Evolutionary conservation across 495 filamentous ascomycete genomes (phyloP).

Genomic region (Penicillium flavigenum): DNA sequence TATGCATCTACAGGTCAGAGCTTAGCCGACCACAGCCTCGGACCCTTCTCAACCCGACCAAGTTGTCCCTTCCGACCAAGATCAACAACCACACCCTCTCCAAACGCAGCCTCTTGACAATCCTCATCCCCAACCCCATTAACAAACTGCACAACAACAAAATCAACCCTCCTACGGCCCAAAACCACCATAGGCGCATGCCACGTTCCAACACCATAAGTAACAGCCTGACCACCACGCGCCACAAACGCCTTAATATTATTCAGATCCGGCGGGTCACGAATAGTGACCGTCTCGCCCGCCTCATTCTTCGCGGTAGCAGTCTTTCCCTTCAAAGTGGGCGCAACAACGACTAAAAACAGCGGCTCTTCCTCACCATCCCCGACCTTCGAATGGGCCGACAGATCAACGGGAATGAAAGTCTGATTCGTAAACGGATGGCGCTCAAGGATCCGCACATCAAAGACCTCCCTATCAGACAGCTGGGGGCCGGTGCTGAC

Average conservation of each 20-base stretch:
- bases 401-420: conserved; percentile 75
- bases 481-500: conserved; percentile 14
- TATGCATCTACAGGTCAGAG: conserved; percentile 11
- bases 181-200: conserved; percentile 96
- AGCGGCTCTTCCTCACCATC: conserved; percentile 35
- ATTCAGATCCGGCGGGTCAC: conserved; percentile 70
- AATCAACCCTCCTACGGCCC: conserved; percentile 66
- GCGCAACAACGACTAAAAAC: conserved; percentile 92
- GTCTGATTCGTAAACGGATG: conserved; percentile 94
- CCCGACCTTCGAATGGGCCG: conserved; percentile 32
- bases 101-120: conserved; percentile 76
- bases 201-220: conserved; percentile 90
- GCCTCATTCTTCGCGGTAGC: conserved; percentile 35
- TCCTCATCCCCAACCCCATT: conserved; percentile 86
- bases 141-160: conserved; percentile 84
- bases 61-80: conserved; percentile 30
- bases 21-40: conserved; percentile 31
- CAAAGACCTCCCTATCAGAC: conserved; percentile 49
- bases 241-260: conserved; percentile 77
- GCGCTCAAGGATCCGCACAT: conserved; percentile 77
- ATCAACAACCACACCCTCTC: conserved; percentile 38
- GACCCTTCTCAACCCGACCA: conserved; percentile 36
- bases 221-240: conserved; percentile 78
- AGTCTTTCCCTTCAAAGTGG: conserved; percentile 49
- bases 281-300: conserved; percentile 36